Evolutionary conservation across 2,329 filamentous ascomycete species (phyloP).

Genomic region (Sordariomycetes sp.): DNA sequence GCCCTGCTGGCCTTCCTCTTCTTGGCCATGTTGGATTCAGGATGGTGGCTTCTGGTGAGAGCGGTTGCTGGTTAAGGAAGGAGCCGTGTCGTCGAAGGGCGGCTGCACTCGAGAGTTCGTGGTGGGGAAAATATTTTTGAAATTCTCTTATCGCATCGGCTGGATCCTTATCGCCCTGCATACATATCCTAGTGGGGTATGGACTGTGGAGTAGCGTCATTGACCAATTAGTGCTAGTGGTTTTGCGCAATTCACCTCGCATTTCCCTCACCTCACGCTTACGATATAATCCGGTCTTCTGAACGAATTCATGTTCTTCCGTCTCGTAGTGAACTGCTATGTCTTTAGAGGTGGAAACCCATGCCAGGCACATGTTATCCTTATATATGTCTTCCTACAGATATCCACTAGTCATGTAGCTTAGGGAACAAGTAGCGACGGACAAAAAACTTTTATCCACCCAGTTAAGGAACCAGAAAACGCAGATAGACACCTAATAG

Average conservation of each 20-base stretch:
- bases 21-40: conserved; percentile 34
- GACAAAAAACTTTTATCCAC: no score
- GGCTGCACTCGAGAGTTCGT: background rate
- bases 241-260: background rate
- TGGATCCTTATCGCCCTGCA: background rate
- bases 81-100: background rate
- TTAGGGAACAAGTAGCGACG: no score
- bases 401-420: no score
- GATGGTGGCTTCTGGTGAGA: background rate
- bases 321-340: no score
- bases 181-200: background rate
- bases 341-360: no score
- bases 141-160: background rate
- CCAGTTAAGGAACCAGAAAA: no score
- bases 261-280: no score
- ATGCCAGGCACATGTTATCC: no score
- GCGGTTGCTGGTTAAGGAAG: background rate
- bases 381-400: no score
- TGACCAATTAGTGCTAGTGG: background rate
- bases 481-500: no score
- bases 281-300: no score
- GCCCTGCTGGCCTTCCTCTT: conserved; percentile 57
- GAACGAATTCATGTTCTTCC: no score
- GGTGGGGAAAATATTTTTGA: background rate
- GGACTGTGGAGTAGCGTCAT: background rate